Percentiles rank a stretch among this genome's conserved stretches.
These are phyloP conservation scores for Quercus aquifolioides DNA, from an alignment of 306 rosid species.

Conservation along the genomic window DNA sequence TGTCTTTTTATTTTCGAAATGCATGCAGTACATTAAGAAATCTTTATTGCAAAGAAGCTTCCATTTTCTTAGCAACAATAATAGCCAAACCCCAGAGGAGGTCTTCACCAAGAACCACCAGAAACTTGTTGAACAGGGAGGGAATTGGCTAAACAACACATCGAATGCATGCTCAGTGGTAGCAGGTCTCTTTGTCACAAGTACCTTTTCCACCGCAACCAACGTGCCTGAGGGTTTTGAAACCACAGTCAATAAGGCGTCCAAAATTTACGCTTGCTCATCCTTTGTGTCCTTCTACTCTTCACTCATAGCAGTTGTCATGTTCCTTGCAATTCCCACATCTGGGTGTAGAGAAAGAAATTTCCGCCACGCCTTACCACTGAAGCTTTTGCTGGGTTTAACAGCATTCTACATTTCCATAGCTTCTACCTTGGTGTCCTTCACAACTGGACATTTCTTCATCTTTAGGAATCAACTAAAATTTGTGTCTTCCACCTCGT, in stretches of 20 bases:
- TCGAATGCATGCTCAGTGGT: not conserved
- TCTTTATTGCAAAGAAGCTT: not conserved
- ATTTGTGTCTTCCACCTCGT: slow-evolving; percentile 15
- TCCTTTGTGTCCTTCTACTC: not conserved
- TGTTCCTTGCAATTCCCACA: not conserved
- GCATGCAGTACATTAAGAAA: not conserved
- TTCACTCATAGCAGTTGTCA: not conserved
- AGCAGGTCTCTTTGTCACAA: not conserved
- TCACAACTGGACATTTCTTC: slow-evolving; percentile 43
- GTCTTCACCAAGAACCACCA: not conserved
- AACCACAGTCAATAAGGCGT: not conserved
- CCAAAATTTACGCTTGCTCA: not conserved
- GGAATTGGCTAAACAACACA: not conserved
- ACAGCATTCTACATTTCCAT: slow-evolving; percentile 47
- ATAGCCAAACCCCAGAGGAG: not conserved
- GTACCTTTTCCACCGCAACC: not conserved
- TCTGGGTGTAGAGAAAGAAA: not conserved
- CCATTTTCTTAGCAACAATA: not conserved
- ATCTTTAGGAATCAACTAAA: slow-evolving; percentile 29
- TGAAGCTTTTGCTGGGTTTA: slow-evolving; percentile 34
- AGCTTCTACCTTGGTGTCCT: slow-evolving; percentile 36
- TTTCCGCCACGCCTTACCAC: slow-evolving; percentile 15
- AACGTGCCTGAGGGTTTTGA: not conserved
- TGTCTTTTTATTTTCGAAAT: not conserved
- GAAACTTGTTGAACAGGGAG: not conserved